Evolutionary conservation across 2,329 filamentous ascomycete genomes (phyloP), one percentile per base, ranked within the genome.

Genomic region (Diplocarpon mali): DNA sequence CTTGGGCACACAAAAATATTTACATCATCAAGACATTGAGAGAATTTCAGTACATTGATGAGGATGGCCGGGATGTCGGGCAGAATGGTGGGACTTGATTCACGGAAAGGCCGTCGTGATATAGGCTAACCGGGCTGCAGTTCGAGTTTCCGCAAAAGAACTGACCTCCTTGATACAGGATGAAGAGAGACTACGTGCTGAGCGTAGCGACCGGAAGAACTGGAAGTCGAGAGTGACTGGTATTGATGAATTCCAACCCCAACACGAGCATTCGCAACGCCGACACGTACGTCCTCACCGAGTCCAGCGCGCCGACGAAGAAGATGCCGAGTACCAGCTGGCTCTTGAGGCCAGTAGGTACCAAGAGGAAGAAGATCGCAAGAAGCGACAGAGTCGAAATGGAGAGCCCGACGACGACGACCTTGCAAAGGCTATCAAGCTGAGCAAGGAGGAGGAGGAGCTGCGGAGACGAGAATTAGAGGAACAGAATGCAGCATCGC

Each of bases 21-120:
- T 98, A 95, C 67, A 92, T 98, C 66, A 95, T 98, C 71, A 96
- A 95, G 72, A 98, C 92, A 27, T 67, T 98, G 64, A 83, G 92
- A 62, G 92, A 98, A 66, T 98, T 98, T 59, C 85, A 92, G 62
- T 94, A 96, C 64, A 78, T 94, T 42, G 92, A 98, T 55, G 92
- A 98, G 60, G 92, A 98, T 52, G 87, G 89, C 38, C 78, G 84
- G 53, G 92, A 98, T 62, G 92, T 98, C 40, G 92, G 92, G 44
- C 87, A 95, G 61, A 96, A 95, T 67, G 90, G 92, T 95, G 70
- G 56, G 79, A 36, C 43, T 35, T 20, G 8, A 5, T 28, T 11
- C 3, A 17, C 27, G 13, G 27, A 5, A 17, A 28, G 30, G 30
- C 31, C 42, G 24, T 29, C 40, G 30, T 42, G 37, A 5, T 15